A percentile compares a stretch with the other conserved stretches of the same genome.
Evolutionary conservation across 1,139 yeast species (phyloP).

Genomic region (Meyerozyma smithsonii): DNA sequence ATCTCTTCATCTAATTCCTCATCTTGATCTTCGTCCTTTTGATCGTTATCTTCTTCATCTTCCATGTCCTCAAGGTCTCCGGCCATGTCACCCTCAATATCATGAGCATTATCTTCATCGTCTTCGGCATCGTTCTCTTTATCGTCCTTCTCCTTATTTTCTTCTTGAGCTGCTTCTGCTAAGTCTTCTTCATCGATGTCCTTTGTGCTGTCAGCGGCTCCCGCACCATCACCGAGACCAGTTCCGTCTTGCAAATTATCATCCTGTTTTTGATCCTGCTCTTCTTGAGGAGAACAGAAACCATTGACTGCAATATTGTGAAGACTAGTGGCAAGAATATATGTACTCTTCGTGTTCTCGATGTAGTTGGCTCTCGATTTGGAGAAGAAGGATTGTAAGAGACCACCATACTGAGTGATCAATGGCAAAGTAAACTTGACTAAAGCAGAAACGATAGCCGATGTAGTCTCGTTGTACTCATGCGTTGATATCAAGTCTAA

Average conservation of each 20-base stretch:
- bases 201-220: conserved; percentile 73
- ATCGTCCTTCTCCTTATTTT: conserved; percentile 60
- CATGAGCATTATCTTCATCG: conserved; percentile 79
- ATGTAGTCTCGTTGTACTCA: conserved; percentile 31
- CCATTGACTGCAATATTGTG: conserved; percentile 73
- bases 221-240: conserved; percentile 97
- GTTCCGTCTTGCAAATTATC: conserved; percentile 79
- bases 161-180: conserved; percentile 83
- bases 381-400: conserved; percentile 35
- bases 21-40: conserved; percentile 42
- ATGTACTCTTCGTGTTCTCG: conserved; percentile 58
- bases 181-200: conserved; percentile 93
- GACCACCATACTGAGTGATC: conserved; percentile 47
- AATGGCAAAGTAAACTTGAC: conserved; percentile 55
- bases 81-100: conserved; percentile 95
- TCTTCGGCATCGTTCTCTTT: conserved; percentile 47
- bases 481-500: conserved; percentile 17
- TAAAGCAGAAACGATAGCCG: conserved; percentile 40
- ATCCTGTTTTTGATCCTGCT: conserved; percentile 59
- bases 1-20: conserved; percentile 83
- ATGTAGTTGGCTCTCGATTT: conserved; percentile 44
- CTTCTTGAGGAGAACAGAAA: conserved; percentile 87
- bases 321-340: conserved; percentile 51
- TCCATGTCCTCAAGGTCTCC: conserved; percentile 82
- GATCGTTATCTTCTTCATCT: conserved; percentile 52